Percentiles rank a stretch among this genome's conserved stretches.
phyloP scores from a whole-genome alignment of 2,329 filamentous ascomycete species.

The Aspergillus alliaceus region DNA sequence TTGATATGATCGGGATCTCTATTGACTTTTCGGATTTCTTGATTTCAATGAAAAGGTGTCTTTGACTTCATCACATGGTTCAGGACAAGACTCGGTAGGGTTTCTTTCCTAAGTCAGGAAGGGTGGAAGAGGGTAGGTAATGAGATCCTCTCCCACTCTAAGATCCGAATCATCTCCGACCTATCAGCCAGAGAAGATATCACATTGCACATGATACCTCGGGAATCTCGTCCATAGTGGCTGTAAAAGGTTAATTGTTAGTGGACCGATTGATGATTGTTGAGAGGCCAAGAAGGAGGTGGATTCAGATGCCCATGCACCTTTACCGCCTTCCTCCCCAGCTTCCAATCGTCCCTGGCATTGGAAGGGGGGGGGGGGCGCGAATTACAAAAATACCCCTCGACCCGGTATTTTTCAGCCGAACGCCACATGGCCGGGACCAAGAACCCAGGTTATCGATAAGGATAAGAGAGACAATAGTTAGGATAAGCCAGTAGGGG shows the following conservation, averaged over 20 bases:
- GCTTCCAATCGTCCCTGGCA: background rate
- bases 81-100: too few species aligned
- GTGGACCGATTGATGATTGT: slow-evolving; percentile 1
- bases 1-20: too few species aligned
- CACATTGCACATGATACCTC: background rate
- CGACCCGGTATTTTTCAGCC: background rate
- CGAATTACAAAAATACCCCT: background rate
- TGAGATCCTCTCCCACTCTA: background rate
- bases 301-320: too few species aligned
- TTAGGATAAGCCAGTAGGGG: too few species aligned
- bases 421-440: background rate
- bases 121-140: background rate
- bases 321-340: too few species aligned
- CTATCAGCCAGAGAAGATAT: background rate
- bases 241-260: background rate
- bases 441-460: background rate
- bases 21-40: too few species aligned
- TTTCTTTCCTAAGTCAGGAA: too few species aligned
- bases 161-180: slow-evolving; percentile 1
- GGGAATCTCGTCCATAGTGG: background rate
- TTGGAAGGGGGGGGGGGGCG: too few species aligned
- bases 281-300: slow-evolving; percentile 8
- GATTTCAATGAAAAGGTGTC: too few species aligned
- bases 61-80: too few species aligned
- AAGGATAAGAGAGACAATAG: background rate